Base-by-base conservation (phyloP, 2,329 filamentous ascomycete species). In the Aspergillus udagawae region DNA sequence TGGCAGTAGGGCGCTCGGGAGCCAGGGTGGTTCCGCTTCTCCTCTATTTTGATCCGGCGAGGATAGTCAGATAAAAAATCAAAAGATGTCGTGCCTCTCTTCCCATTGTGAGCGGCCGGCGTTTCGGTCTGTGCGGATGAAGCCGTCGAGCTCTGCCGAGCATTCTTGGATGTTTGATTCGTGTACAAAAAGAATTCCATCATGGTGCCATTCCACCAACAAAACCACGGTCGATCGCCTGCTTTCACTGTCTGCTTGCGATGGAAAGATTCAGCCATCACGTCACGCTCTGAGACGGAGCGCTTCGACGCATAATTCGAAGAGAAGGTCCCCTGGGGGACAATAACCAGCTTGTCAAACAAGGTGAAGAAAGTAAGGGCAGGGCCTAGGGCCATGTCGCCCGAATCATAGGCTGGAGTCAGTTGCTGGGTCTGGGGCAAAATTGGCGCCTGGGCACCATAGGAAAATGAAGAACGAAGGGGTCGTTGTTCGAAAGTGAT, bases 111-210 rank as follows among this genome's bases (percentile, higher is more conserved):
- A 57, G 53, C 58, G 58, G 17, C 63, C 57, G 3, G 64, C 67
- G 42, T 63, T 58, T 25, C 21, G 21, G n/a, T 56, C 68, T 25
- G 65, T 38, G 44, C 65, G 60, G 20, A 63, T 21, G 52, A 57
- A 53, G 38, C 49, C 47, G 47, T 61, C 17, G 67, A 54, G 49
- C 63, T 59, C 25, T 61, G 64, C 17, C 57, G 58, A 12, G 54
- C 58, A 23, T 65, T 66, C 27, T 65, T 63, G 14, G 80, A 76
- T 50, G 82, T 76, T 67, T 84, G 72, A 54, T 83, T 80, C 53
- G 84, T 76, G 65, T 88, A 90, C 49, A 90, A 80, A 70, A 88
- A 89, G 41, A 83, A 82, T 69, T 89, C 86, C 51, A 89, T 77
- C 53, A 85, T 78, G 0, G 86, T 89, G 14, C 78, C 75, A 67